Base-by-base conservation (phyloP, 2,329 filamentous ascomycete genomes). In the Monosporascus sp. region DNA sequence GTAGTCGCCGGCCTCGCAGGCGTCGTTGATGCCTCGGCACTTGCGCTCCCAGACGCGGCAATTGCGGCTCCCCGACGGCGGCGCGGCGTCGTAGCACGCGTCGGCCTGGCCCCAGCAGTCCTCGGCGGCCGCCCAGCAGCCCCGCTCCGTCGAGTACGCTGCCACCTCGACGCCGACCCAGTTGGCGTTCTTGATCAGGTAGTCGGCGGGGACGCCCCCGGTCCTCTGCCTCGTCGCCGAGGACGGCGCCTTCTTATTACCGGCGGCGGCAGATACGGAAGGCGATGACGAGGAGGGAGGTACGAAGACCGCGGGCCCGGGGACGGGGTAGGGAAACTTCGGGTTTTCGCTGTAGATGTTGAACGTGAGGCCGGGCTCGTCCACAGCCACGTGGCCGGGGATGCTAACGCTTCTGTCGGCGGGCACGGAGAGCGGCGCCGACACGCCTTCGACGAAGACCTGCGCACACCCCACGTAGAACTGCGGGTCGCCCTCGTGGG, bases 381-480 rank as follows among this genome's bases (percentile, higher is more conserved):
- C 72, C 15, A 74, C 68, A 50, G 76, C 67, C 51, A 89, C 77
- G 60, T 89, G 78, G 7, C 86, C 86, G 0, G 87, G 87, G 55
- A 91, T 90, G 50, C 74, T 77, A 53, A 86, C 84, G 3, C 76
- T 79, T 53, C 75, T 69, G 50, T 70, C 68, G 1, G 68, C 57
- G 0, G 82, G 80, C 7, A 81, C 71, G 1, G 74, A 67, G 0
- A 81, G 70, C 49, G 73, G 40, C 18, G 47, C 77, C 77, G 31
- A 65, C 69, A 65, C 69, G 52, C 67, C 66, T 51, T 81, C 63
- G 48, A 91, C 68, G 64, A 81, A 87, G 58, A 91, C 74, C 69
- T 91, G 88, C 1, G 85, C 86, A 66, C 88, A 91, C 50, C 85
- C 84, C 50, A 80, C 73, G 67, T 88, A 91, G 71, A 88, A 88